Base-by-base conservation (phyloP, 1,284 basidiomycete species). In the Ustilago hordei region DNA sequence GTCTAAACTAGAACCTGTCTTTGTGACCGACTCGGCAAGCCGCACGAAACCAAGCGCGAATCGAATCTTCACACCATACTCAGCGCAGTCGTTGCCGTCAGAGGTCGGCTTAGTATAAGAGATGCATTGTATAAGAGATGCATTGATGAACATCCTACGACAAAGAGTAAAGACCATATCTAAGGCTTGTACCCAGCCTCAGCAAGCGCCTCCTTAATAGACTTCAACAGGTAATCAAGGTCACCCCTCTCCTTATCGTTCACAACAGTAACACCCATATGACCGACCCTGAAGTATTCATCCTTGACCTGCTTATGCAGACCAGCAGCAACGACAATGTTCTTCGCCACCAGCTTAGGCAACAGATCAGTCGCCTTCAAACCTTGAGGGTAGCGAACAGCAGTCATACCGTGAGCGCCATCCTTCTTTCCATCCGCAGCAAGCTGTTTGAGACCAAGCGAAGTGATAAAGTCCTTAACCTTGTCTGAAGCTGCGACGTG, bases 211-310 rank as follows among this genome's bases (percentile, higher is more conserved):
- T 88, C 92, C 82, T 89, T 90, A 85, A 97, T 87, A 1, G 90
- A 90, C 38, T 89, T 86, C 69, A 95, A 89, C 66, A 97, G 88
- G 84, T 88, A 91, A 78, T 94, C 91, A 17, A 97, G 86, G 86
- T 98, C 94, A 19, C 76, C 77, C 13, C 83, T 72, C 75, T 74
- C 54, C 67, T 76, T 69, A 36, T 88, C 74, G 79, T 95, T 90
- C 32, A 92, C 91, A 32, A 91, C 95, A 9, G 92, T 92, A 66
- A 93, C 87, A 63, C 95, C 95, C 95, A 98, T 96, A 87, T 97
- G 95, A 31, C 94, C 82, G 64, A 86, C 86, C 11, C 81, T 76
- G 79, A 84, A 69, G 78, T 82, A 89, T 88, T 78, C 81, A 91
- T 93, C 92, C 89, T 95, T 97, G 87, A 93, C 91, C 43, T 90